Evolutionary conservation across 1,139 yeast species (phyloP).

Genomic region (Yamadazyma epiphylla): DNA sequence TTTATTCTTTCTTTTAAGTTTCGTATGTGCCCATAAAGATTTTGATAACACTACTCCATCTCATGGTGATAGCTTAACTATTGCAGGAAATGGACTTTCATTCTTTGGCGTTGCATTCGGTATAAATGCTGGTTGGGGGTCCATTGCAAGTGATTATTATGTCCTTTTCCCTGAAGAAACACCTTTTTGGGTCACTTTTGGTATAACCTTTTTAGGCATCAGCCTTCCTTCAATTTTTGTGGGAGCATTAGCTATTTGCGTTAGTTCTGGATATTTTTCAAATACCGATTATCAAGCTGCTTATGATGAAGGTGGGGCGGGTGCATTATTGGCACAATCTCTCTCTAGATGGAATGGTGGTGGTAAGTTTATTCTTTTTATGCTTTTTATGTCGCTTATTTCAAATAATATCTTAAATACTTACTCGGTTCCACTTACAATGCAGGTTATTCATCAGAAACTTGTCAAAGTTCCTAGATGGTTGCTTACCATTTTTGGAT

Average conservation of each 20-base stretch:
- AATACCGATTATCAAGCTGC: constrained; percentile 41
- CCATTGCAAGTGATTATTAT: constrained; percentile 87
- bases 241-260: constrained; percentile 80
- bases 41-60: constrained; percentile 1
- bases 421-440: constrained; percentile 80
- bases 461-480: constrained; percentile 72
- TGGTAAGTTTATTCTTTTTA: constrained; percentile 81
- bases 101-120: constrained; percentile 83
- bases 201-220: constrained; percentile 59
- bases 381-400: constrained; percentile 75
- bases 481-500: constrained; percentile 72
- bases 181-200: constrained; percentile 53
- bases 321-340: constrained; percentile 75
- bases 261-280: constrained; percentile 57
- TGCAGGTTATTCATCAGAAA: constrained; percentile 74
- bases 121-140: constrained; percentile 91
- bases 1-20: constrained; percentile 21
- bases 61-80: constrained; percentile 42
- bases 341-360: constrained; percentile 67
- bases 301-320: constrained; percentile 54
- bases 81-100: constrained; percentile 72
- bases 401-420: constrained; percentile 89
- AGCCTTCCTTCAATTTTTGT: constrained; percentile 63
- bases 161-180: constrained; percentile 69
- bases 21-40: constrained; percentile 27